phyloP scores from a whole-genome alignment of 2,329 filamentous ascomycete genomes.

The Gaeumannomyces sp. region DNA sequence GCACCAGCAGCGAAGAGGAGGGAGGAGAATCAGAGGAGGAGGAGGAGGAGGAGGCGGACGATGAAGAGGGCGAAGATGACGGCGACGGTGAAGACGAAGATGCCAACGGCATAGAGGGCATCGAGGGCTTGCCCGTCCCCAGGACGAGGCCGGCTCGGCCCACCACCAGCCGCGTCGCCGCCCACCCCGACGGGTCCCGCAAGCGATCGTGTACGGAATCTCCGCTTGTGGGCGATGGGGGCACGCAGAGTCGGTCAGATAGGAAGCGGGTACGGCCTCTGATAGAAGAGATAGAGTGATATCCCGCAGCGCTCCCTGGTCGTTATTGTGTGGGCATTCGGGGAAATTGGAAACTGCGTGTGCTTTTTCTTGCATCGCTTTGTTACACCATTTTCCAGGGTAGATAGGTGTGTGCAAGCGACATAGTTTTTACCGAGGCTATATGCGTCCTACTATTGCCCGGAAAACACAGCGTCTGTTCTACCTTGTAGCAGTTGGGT shows the following conservation, averaged over 20 bases:
- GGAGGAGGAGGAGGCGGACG: background rate
- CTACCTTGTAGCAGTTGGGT: no score
- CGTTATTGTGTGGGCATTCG: background rate
- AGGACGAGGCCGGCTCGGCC: background rate
- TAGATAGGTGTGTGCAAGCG: no score
- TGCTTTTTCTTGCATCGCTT: background rate
- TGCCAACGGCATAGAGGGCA: background rate
- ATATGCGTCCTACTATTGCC: no score
- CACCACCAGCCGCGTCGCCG: background rate
- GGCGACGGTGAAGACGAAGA: background rate
- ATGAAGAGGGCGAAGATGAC: background rate
- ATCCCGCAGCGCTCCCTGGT: background rate
- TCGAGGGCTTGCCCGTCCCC: background rate
- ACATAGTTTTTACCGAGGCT: no score
- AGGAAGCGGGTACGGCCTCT: constrained; percentile 5
- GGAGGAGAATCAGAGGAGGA: constrained; percentile 14
- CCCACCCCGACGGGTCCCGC: background rate
- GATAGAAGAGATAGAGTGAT: constrained; percentile 18
- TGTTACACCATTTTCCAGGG: background rate
- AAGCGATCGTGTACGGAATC: background rate
- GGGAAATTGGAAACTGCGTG: no score
- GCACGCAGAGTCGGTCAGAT: background rate
- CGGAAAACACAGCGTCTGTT: no score
- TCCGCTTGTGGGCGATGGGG: background rate
- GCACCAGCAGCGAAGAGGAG: constrained; percentile 1